phyloP scores from a whole-genome alignment of 768 basidiomycete genomes.

The Lentinula guzmanii region DNA sequence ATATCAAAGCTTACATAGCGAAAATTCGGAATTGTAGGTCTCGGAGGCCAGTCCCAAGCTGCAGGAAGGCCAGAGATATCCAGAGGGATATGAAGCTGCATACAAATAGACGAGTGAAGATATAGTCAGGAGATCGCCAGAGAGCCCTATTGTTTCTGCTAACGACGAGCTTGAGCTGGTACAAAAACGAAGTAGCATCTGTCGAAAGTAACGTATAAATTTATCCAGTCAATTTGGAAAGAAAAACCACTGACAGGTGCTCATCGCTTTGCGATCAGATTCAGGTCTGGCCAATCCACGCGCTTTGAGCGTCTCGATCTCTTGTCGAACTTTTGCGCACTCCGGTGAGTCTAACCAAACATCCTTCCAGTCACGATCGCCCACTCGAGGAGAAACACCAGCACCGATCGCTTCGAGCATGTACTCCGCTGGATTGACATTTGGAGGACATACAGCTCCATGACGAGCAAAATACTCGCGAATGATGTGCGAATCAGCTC shows the following conservation, averaged over 20 bases:
- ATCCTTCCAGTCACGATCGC: conserved; percentile 81
- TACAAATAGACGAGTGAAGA: conserved; percentile 77
- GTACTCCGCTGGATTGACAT: conserved; percentile 76
- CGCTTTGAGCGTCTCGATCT: conserved; percentile 42
- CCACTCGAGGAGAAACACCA: conserved; percentile 65
- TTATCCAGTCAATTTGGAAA: neutral
- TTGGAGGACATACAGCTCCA: conserved; percentile 68
- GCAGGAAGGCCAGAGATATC: conserved; percentile 75
- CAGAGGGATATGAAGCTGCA: conserved; percentile 66
- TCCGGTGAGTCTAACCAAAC: conserved; percentile 78
- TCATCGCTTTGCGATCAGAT: conserved; percentile 31
- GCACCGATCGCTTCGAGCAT: conserved; percentile 88
- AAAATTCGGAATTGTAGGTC: conserved; percentile 81
- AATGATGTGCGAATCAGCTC: conserved; percentile 60
- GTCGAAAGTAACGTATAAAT: neutral
- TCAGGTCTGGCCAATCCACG: conserved; percentile 38
- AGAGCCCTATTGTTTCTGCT: conserved; percentile 62
- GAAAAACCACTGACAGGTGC: conserved; percentile 35
- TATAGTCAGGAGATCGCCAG: conserved; percentile 83
- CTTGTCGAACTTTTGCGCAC: conserved; percentile 28
- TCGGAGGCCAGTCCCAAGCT: conserved; percentile 55
- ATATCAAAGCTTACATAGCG: conserved; percentile 45
- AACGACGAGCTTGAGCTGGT: conserved; percentile 67
- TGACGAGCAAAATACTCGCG: conserved; percentile 71
- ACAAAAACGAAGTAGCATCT: conserved; percentile 74